Percentiles rank a stretch among this genome's conserved stretches.
phyloP scores from a whole-genome alignment of 768 basidiomycete species.

The Tricholoma furcatifolium region DNA sequence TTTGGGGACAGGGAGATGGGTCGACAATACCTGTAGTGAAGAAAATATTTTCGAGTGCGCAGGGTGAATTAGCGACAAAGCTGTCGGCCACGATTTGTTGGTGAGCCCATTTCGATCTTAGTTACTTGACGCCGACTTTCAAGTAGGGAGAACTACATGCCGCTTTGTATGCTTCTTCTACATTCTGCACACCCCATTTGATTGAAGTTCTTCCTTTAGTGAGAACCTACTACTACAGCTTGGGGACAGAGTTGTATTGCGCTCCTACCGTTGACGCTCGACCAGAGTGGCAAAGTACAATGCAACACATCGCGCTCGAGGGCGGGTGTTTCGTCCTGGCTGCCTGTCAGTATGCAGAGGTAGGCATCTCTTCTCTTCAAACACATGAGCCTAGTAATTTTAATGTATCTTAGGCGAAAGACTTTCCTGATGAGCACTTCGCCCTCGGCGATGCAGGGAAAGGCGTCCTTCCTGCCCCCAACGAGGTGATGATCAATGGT shows the following conservation, averaged over 20 bases:
- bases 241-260: conserved; percentile 60
- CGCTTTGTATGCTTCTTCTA: conserved; percentile 19
- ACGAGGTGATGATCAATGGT: conserved; percentile 59
- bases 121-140: not conserved
- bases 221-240: conserved; percentile 56
- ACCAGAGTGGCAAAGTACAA: conserved; percentile 53
- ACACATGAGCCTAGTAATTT: conserved; percentile 17
- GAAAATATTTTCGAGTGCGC: conserved; percentile 30
- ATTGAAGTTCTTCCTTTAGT: conserved; percentile 30
- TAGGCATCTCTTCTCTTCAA: not conserved
- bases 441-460: conserved; percentile 28
- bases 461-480: conserved; percentile 31
- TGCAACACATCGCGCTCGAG: conserved; percentile 65
- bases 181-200: not conserved
- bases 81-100: conserved; percentile 60
- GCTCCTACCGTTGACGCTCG: conserved; percentile 66
- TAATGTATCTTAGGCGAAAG: conserved; percentile 21
- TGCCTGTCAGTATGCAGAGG: conserved; percentile 58
- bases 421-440: conserved; percentile 50
- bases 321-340: conserved; percentile 70
- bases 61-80: conserved; percentile 35
- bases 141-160: conserved; percentile 71
- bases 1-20: conserved; percentile 64
- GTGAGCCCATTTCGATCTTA: conserved; percentile 27
- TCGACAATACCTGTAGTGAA: conserved; percentile 50